A percentile compares a stretch with the other conserved stretches of the same genome.
Evolutionary conservation across 2,329 filamentous ascomycete genomes (phyloP).

Genomic region (Stemphylium lycopersici): DNA sequence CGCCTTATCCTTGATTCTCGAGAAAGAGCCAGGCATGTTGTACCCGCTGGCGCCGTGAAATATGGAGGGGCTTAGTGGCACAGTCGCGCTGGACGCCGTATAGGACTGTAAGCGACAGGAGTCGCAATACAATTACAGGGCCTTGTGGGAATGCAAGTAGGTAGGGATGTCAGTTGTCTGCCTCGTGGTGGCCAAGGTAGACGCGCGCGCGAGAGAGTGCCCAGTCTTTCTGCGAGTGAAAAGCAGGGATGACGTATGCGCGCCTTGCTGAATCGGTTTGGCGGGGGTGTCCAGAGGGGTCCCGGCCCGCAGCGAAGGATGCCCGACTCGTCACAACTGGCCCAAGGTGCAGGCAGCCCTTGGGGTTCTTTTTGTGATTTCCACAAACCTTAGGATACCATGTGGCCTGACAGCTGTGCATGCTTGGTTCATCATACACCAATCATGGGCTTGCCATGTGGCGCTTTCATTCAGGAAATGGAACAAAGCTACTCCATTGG

Average conservation of each 20-base stretch:
- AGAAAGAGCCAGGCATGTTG: conserved; percentile 30
- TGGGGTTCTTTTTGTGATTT: neutral
- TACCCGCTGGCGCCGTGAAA: conserved; percentile 2
- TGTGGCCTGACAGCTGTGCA: neutral
- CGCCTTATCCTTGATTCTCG: conserved; percentile 34
- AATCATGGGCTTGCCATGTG: neutral
- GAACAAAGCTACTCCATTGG: neutral
- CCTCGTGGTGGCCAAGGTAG: conserved; percentile 14
- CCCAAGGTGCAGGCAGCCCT: neutral
- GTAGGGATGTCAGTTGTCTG: conserved; percentile 14
- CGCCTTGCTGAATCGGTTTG: conserved; percentile 15
- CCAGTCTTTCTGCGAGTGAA: conserved; percentile 9
- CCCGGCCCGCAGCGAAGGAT: neutral
- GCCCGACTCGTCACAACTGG: neutral
- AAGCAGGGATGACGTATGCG: conserved; percentile 26
- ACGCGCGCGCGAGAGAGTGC: conserved; percentile 16
- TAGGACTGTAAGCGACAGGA: neutral
- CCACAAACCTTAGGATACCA: neutral
- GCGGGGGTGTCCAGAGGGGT: conserved; percentile 1
- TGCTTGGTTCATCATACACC: neutral
- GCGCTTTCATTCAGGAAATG: neutral
- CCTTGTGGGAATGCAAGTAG: conserved; percentile 3
- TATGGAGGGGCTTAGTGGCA: neutral
- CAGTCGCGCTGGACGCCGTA: neutral
- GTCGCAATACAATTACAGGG: neutral